A percentile compares a stretch with the other conserved stretches of the same genome.
Conservation (phyloP, 345 rosid species). For the Trapa incisa region DNA sequence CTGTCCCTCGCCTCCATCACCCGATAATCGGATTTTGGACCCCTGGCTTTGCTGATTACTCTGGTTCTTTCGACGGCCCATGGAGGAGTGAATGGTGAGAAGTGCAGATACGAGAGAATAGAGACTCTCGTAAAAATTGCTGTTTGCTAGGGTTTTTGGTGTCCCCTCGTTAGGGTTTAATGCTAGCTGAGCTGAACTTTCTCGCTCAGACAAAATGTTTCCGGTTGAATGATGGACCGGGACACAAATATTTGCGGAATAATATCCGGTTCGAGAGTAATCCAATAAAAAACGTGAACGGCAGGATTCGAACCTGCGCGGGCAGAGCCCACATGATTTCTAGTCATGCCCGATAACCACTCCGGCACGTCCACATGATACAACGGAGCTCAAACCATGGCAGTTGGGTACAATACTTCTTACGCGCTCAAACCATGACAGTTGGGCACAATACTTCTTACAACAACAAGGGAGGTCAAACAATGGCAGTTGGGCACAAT, state of each 20-base stretch:
- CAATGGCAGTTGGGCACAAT: too few species aligned
- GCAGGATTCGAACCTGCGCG: conserved; percentile 90
- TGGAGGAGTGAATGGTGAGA: background rate
- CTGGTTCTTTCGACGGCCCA: conserved; percentile 19
- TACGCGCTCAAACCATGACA: too few species aligned
- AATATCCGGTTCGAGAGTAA: background rate
- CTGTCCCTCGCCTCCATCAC: conserved; percentile 16
- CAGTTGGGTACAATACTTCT: too few species aligned
- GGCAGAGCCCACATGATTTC: conserved; percentile 94
- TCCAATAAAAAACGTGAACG: conserved; percentile 23
- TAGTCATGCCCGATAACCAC: conserved; percentile 98
- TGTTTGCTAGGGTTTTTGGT: background rate
- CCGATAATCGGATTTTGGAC: conserved; percentile 40
- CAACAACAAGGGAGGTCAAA: too few species aligned
- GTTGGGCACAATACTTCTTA: too few species aligned
- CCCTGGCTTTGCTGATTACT: conserved; percentile 2
- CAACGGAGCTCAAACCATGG: too few species aligned
- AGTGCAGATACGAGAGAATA: background rate
- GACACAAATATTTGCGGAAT: background rate
- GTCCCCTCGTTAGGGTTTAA: background rate
- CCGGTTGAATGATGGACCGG: background rate
- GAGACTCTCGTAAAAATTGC: too few species aligned
- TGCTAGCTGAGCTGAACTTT: background rate
- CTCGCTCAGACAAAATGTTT: background rate
- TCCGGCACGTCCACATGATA: conserved; percentile 69